Base-by-base conservation (phyloP, 2,329 filamentous ascomycete genomes). In the Diaporthe vaccinii region DNA sequence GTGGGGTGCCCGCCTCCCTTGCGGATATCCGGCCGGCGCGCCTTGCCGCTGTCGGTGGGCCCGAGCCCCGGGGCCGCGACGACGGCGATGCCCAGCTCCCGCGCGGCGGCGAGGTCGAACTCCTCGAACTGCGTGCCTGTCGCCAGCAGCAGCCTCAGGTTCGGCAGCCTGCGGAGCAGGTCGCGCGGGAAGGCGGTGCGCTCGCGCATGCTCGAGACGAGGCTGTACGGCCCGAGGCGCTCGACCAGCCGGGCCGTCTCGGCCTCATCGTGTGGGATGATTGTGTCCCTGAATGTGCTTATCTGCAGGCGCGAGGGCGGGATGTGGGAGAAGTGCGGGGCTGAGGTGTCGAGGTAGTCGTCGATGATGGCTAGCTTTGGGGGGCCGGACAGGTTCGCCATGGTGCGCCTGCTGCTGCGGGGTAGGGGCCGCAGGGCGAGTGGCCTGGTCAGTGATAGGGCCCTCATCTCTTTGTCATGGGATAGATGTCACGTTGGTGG, bases 181-280 rank as follows among this genome's bases (percentile, higher is more conserved):
- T 85, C 83, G 2, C 82, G 84, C 0, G 90, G 86, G 78, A 94
- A 92, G 0, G 91, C 86, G 0, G 92, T 93, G 39, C 92, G 89
- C 82, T 94, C 92, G 74, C 92, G 89, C 89, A 93, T 92, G 1
- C 88, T 88, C 36, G 80, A 82, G 62, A 94, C 88, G 67, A 91
- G 83, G 22, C 86, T 84, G 81, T 90, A 93, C 0, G 90, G 89
- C 67, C 86, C 82, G 4, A 93, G 87, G 14, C 90, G 87, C 34
- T 86, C 81, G 76, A 91, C 84, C 8, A 93, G 51, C 14, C 36
- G 34, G 22, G 49, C 9, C 0, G 36, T 70, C 22, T 41, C 84
- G 36, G 78, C 65, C 51, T 83, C 76, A 76, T 86, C 75, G 69
- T 84, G 80, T 75, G 80, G 85, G 49, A 89, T 84, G 36, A 92